Base-by-base conservation (phyloP, 2,329 filamentous ascomycete species). In the Epichloe gansuensis region DNA sequence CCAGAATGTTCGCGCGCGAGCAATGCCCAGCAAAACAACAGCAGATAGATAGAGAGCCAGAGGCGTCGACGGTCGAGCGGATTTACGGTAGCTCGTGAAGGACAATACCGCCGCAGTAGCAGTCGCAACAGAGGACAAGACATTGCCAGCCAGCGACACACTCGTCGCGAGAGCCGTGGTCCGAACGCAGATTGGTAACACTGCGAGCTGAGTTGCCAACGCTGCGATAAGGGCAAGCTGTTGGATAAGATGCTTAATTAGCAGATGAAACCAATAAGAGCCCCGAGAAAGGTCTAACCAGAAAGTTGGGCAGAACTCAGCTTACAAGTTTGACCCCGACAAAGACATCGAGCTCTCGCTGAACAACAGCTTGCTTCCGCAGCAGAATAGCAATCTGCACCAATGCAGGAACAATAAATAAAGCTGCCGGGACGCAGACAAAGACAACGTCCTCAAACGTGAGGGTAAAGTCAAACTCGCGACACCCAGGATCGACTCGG, bases 401-500 rank as follows among this genome's bases (percentile, higher is more conserved):
- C 17, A 21, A 21, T 21, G 17, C 17, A 21, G 17, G 17, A 2
- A 61, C n/a, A 4, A 63, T 44, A 15, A 64, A 55, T 1, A 57
- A 40, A 2, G 54, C 54, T 3, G 53, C 49, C 0, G 60, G 61
- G 1, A 62, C 12, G 13, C 53, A 55, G 1, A 54, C 54, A n/a
- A 63, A 56, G 17, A 64, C 50, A 17, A 62, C 48, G 23, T 64
- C 61, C 45, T 64, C 60, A 34, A 64, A 64, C 2, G 56, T 49
- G 5, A 64, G 52, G 0, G 62, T 62, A 44, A 64, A 64, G 53
- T 64, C 62, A 43, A 64, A 64, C 5, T 48, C 27, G 2, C 60
- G 60, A 46, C 62, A 64, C 17, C 17, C 17, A 21, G 17, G 17
- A 21, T 21, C 17, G 17, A 21, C 17, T 21, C 17, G 0, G 17